Evolutionary conservation across 495 filamentous ascomycete species (phyloP), one percentile per base, ranked within the genome.

Genomic region (Aspergillus ostianus): DNA sequence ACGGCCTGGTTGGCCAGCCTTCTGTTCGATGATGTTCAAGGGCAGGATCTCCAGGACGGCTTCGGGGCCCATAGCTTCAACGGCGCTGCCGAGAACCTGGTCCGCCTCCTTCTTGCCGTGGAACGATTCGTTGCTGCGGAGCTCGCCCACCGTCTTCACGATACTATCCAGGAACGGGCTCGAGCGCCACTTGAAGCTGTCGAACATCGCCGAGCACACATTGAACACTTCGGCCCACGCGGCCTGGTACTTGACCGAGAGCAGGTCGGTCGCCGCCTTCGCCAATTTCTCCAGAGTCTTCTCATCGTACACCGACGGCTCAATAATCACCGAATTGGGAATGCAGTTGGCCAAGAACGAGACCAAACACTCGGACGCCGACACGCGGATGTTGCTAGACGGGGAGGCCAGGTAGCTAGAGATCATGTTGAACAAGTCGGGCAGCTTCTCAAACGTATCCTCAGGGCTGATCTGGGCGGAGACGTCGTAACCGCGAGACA

Each of bases 161-260:
- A 93, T 83, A 27, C 86, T 84, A 20, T 82, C 76, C 47, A 97
- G 78, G 64, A 92, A 86, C 7, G 92, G 91, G 54, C 83, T 78
- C 6, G 92, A 87, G 46, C 87, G 85, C 92, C 92, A 97, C 63
- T 86, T 84, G 57, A 95, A 82, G n/a, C 85, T 82, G 56, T 94
- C 89, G 61, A 98, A 94, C 70, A 93, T 87, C 29, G 89, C 88
- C n/a, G 85, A 86, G 53, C 95, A 81, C 10, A 98, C 88, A 64
- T 88, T 91, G 76, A 98, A 97, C 9, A 95, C 90, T 68, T 98
- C 93, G 76, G 88, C 85, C 95, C 94, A 98, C 1, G 95, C 94
- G 18, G 86, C 84, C 70, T 98, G 94, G 68, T 91, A 98, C 66
- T 92, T 93, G 13, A 97, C 85, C 53, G 84, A 92, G 17, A 98